Percentiles rank a stretch among this genome's conserved stretches.
Evolutionary conservation across 2,329 filamentous ascomycete genomes (phyloP).

Genomic region (Mycosphaerella sp.): DNA sequence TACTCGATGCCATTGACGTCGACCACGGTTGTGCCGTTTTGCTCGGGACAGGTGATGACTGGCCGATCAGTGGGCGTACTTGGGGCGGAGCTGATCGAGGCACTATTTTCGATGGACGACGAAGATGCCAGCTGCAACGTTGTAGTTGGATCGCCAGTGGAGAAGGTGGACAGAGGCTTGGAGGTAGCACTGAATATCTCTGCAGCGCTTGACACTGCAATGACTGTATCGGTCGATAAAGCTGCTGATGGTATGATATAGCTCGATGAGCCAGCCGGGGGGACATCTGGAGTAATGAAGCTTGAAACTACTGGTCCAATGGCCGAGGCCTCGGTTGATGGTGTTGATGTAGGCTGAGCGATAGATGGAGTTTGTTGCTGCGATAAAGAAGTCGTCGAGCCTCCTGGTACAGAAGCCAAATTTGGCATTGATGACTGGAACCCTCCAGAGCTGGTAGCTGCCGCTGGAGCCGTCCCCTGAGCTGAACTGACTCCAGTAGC

Average conservation of each 20-base stretch:
- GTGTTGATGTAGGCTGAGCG: neutral
- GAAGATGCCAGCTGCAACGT: neutral
- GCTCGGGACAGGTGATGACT: neutral
- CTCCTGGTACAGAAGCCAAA: neutral
- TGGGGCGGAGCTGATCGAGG: neutral
- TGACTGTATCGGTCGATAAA: neutral
- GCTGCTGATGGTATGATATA: neutral
- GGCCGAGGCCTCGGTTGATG: no score
- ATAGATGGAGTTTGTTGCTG: neutral
- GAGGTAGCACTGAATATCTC: neutral
- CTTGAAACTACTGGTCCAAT: neutral
- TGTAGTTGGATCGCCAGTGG: no score
- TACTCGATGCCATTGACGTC: constrained; percentile 1
- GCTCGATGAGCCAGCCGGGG: neutral
- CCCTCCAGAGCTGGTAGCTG: neutral
- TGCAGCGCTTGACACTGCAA: neutral
- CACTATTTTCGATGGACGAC: neutral
- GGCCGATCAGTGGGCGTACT: neutral
- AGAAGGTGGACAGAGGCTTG: no score
- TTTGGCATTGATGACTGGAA: neutral
- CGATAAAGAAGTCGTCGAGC: neutral
- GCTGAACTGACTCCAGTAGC: neutral
- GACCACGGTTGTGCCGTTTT: constrained; percentile 2
- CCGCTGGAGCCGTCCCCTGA: neutral
- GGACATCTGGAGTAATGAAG: neutral